A percentile compares a stretch with the other conserved stretches of the same genome.
phyloP scores from a whole-genome alignment of 495 filamentous ascomycete species.

The Thozetella sp. region DNA sequence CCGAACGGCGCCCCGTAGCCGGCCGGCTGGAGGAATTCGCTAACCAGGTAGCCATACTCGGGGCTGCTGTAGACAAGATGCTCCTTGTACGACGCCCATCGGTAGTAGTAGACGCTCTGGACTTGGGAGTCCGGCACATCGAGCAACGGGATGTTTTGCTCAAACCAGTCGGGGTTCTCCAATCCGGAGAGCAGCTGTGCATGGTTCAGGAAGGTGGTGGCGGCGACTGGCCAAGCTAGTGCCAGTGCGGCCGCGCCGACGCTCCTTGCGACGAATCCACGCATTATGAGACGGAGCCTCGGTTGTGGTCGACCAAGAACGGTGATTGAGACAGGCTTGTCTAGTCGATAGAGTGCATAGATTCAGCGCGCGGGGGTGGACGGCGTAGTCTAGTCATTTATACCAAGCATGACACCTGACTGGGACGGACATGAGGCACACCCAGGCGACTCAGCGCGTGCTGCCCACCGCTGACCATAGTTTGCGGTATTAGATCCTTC shows the following conservation, averaged over 20 bases:
- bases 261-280: not conserved
- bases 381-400: no score
- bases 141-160: not conserved
- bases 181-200: not conserved
- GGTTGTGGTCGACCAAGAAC: no score
- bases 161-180: not conserved
- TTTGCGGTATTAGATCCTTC: no score
- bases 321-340: no score
- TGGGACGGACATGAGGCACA: no score
- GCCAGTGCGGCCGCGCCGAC: not conserved
- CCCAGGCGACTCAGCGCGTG: no score
- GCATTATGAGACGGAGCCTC: no score
- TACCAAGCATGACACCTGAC: no score
- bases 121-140: not conserved
- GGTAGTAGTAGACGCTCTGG: not conserved
- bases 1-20: not conserved
- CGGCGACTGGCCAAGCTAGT: not conserved
- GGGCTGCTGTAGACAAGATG: not conserved
- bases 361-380: no score
- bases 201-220: not conserved
- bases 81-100: not conserved
- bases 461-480: no score
- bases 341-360: no score
- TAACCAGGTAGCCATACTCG: not conserved
- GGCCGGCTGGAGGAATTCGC: not conserved